Evolutionary conservation across 192 early-diverging fungal species (phyloP).

Genomic region (Funneliformis geosporum): DNA sequence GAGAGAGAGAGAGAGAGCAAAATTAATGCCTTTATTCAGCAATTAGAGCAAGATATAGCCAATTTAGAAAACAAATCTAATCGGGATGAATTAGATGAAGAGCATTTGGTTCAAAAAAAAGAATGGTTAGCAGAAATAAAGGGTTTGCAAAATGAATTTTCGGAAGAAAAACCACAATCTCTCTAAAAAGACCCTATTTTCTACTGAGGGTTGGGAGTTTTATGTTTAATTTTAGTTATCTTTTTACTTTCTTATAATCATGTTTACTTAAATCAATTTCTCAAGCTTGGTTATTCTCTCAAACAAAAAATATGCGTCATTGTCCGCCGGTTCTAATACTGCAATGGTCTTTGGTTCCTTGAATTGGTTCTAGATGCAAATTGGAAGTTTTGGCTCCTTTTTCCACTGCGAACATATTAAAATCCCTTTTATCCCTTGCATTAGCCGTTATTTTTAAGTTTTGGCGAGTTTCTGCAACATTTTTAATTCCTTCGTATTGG

Average conservation of each 20-base stretch:
- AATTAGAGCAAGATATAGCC: too few relatives aligned
- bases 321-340: slow-evolving; percentile 6
- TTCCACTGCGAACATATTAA: background rate
- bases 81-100: too few relatives aligned
- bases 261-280: slow-evolving; percentile 17
- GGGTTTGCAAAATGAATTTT: too few relatives aligned
- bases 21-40: too few relatives aligned
- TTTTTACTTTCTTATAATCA: slow-evolving; percentile 10
- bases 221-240: too few relatives aligned
- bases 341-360: slow-evolving; percentile 12
- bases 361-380: background rate
- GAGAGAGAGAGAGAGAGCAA: too few relatives aligned
- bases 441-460: slow-evolving; percentile 6
- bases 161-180: too few relatives aligned
- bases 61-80: too few relatives aligned
- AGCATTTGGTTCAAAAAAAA: too few relatives aligned
- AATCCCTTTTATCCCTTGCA: slow-evolving; percentile 4
- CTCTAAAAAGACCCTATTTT: too few relatives aligned
- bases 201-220: too few relatives aligned
- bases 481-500: slow-evolving; percentile 7
- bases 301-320: slow-evolving; percentile 7
- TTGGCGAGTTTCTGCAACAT: slow-evolving; percentile 1
- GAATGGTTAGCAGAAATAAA: too few relatives aligned
- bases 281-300: background rate
- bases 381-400: background rate